phyloP scores from a whole-genome alignment of 768 basidiomycete genomes.

The Boletus pseudo-olivaceus region DNA sequence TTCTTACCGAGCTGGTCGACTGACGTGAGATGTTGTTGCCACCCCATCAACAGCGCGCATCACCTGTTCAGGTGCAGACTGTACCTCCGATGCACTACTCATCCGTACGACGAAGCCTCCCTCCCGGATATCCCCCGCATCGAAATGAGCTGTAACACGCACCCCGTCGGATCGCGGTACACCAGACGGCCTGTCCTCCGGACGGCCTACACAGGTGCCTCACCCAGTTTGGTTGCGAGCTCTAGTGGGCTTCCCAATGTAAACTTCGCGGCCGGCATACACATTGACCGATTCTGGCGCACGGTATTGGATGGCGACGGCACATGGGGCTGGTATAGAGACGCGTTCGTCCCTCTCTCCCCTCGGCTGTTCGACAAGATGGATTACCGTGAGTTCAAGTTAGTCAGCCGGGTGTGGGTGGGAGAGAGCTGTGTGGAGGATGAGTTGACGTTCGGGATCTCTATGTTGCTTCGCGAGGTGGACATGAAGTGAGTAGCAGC shows the following conservation, averaged over 20 bases:
- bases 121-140: slow-evolving; percentile 11
- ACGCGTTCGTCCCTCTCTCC: slow-evolving; percentile 48
- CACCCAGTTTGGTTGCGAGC: not conserved
- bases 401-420: slow-evolving; percentile 38
- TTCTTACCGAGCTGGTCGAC: not conserved
- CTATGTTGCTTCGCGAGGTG: slow-evolving; percentile 40
- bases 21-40: not conserved
- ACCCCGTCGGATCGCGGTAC: slow-evolving; percentile 4
- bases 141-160: slow-evolving; percentile 22
- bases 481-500: slow-evolving; percentile 26
- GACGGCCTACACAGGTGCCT: slow-evolving; percentile 16
- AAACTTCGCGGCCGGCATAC: slow-evolving; percentile 14
- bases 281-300: slow-evolving; percentile 23
- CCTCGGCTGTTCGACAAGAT: slow-evolving; percentile 43
- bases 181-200: slow-evolving; percentile 5
- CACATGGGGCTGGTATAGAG: slow-evolving; percentile 32
- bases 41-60: slow-evolving; percentile 6
- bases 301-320: slow-evolving; percentile 13
- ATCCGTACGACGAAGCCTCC: slow-evolving; percentile 5
- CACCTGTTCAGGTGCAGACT: slow-evolving; percentile 25
- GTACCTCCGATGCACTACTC: slow-evolving; percentile 16
- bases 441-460: slow-evolving; percentile 38
- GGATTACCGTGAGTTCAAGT: slow-evolving; percentile 42
- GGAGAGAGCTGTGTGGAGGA: slow-evolving; percentile 24
- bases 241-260: not conserved